Conservation (phyloP, 176 grass and related monocot species). For the Tuctoria greenei region DNA sequence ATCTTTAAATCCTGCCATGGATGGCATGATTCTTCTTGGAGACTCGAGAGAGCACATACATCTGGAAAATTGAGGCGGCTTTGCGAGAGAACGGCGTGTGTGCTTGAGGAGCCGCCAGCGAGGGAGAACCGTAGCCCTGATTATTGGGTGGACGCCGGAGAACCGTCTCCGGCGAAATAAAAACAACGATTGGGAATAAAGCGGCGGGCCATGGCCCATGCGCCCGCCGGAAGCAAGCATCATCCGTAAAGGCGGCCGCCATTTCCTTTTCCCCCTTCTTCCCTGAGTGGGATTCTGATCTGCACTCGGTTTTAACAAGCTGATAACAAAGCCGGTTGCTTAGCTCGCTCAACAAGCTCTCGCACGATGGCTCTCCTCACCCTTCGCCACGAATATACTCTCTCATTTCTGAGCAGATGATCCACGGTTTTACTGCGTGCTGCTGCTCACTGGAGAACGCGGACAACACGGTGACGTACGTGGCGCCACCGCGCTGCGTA, state of each 20-base stretch:
- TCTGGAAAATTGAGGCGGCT: not conserved
- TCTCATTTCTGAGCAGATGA: not conserved
- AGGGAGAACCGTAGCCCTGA: not conserved
- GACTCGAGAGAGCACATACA: not conserved
- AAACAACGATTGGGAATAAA: slow-evolving; percentile 57
- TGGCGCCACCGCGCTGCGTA: not conserved
- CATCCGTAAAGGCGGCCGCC: slow-evolving; percentile 24
- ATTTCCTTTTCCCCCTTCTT: not conserved
- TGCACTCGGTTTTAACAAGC: slow-evolving; percentile 6
- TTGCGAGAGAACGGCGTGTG: slow-evolving; percentile 20
- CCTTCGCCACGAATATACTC: not conserved
- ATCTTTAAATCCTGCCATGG: not conserved
- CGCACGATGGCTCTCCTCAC: not conserved
- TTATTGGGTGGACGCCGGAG: slow-evolving; percentile 31
- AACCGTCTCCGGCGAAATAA: slow-evolving; percentile 20
- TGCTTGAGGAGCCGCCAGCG: not conserved
- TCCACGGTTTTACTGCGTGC: not conserved
- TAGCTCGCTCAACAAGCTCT: not conserved
- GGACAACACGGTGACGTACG: not conserved
- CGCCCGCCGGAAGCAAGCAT: slow-evolving; percentile 37
- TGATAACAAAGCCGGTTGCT: slow-evolving; percentile 24
- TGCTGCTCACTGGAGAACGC: slow-evolving; percentile 19
- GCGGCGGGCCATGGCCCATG: slow-evolving; percentile 36
- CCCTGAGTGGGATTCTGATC: slow-evolving; percentile 39
- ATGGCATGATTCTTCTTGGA: not conserved